A percentile compares a stretch with the other conserved stretches of the same genome.
These are phyloP conservation scores for Coelastrella sp. DNA, from an alignment of 139 green algal species.

Conservation along the genomic window DNA sequence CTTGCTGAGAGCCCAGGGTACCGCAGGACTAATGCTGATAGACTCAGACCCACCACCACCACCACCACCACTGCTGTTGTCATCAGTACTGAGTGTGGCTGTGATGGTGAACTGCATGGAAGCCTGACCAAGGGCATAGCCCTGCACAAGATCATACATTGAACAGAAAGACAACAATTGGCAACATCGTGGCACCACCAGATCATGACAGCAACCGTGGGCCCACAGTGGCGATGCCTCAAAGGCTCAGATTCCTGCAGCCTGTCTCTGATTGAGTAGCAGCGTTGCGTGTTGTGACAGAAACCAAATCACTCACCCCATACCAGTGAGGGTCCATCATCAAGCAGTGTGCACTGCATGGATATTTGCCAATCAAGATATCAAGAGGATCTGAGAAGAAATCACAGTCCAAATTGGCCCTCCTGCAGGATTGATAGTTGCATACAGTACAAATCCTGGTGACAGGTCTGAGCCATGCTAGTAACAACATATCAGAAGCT, in stretches of 20 bases:
- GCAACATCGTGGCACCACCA: too few relatives aligned
- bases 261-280: too few relatives aligned
- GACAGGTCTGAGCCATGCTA: too few relatives aligned
- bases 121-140: conserved; percentile 70
- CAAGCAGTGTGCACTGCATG: conserved; percentile 80
- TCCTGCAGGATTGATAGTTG: conserved; percentile 52
- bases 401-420: conserved; percentile 79
- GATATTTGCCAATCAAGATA: conserved; percentile 54
- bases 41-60: too few relatives aligned
- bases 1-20: conserved; percentile 53
- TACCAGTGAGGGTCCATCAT: conserved; percentile 78
- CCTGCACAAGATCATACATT: too few relatives aligned
- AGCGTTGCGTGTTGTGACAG: not conserved
- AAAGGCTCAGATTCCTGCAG: too few relatives aligned
- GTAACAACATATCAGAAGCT: too few relatives aligned
- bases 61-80: conserved; percentile 23
- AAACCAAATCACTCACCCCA: conserved; percentile 54
- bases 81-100: not conserved
- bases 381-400: conserved; percentile 65
- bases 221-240: too few relatives aligned
- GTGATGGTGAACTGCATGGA: conserved; percentile 76
- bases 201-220: too few relatives aligned
- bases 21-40: conserved; percentile 71
- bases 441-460: too few relatives aligned
- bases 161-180: too few relatives aligned